Evolutionary conservation across 2,329 filamentous ascomycete species (phyloP).

Genomic region (Didymella lethalis): DNA sequence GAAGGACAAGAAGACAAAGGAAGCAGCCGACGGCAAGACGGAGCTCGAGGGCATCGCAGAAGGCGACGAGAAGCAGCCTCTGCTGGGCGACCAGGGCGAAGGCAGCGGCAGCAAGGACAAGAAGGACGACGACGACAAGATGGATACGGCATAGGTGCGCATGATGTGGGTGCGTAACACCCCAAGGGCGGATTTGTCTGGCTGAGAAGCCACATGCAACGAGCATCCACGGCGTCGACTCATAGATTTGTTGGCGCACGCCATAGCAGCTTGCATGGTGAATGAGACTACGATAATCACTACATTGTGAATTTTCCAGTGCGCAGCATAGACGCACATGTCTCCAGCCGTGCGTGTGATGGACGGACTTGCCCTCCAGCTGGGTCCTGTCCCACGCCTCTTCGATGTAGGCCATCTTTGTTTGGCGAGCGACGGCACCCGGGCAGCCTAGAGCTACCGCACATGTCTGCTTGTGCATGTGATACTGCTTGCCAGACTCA

Average conservation of each 20-base stretch:
- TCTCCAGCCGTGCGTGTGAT: no score
- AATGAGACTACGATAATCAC: constrained; percentile 27
- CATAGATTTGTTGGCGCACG: constrained; percentile 34
- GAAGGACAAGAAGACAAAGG: constrained; percentile 79
- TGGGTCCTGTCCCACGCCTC: no score
- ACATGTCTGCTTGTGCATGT: no score
- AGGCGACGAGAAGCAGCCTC: constrained; percentile 66
- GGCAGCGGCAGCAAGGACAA: constrained; percentile 65
- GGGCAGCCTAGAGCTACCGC: no score
- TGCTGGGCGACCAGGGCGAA: constrained; percentile 70
- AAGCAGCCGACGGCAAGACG: constrained; percentile 74
- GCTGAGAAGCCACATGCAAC: constrained; percentile 18
- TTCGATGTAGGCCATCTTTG: no score
- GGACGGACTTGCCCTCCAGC: no score
- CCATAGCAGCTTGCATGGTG: constrained; percentile 26
- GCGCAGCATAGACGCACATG: no score
- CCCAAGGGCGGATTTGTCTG: constrained; percentile 3
- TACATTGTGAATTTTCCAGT: not conserved
- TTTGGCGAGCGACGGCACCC: no score
- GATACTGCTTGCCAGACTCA: no score
- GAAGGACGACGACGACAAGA: constrained; percentile 73
- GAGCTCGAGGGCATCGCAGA: constrained; percentile 83
- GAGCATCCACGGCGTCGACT: constrained; percentile 41
- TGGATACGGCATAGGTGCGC: constrained; percentile 79
- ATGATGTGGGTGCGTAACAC: constrained; percentile 3